Evolutionary conservation across 768 basidiomycete species (phyloP).

Genomic region (Arthromyces matolae): DNA sequence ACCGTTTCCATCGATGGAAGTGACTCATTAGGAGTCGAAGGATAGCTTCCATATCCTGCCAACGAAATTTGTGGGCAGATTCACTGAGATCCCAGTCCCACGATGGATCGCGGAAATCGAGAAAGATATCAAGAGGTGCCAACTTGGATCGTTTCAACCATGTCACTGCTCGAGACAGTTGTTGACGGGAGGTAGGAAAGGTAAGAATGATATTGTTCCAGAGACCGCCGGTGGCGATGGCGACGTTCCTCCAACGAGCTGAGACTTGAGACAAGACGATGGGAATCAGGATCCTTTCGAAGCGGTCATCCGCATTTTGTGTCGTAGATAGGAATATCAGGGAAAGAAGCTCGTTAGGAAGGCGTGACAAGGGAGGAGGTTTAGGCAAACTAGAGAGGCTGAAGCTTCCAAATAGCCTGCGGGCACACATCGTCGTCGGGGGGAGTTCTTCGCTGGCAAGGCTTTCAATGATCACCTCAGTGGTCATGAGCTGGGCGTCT

Average conservation of each 20-base stretch:
- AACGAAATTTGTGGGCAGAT: constrained; percentile 39
- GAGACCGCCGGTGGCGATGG: constrained; percentile 40
- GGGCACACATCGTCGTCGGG: constrained; percentile 11
- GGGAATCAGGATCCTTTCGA: constrained; percentile 24
- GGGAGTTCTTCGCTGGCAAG: constrained; percentile 14
- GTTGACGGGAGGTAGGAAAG: constrained; percentile 36
- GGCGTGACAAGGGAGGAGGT: constrained; percentile 12
- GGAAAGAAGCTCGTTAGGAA: constrained; percentile 37
- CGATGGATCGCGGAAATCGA: constrained; percentile 56
- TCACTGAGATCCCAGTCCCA: constrained; percentile 52
- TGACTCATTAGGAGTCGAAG: constrained; percentile 44
- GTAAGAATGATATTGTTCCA: constrained; percentile 51
- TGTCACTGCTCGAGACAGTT: constrained; percentile 32
- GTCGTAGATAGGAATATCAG: constrained; percentile 30
- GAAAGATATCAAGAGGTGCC: constrained; percentile 45
- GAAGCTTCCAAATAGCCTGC: constrained; percentile 18
- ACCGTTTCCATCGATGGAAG: constrained; percentile 40
- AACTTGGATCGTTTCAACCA: constrained; percentile 44
- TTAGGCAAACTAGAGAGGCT: constrained; percentile 3
- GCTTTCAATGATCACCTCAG: constrained; percentile 10
- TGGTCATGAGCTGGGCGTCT: neutral
- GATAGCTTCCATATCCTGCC: constrained; percentile 42
- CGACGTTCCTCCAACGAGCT: constrained; percentile 45
- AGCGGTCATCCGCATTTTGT: constrained; percentile 22
- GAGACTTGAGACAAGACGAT: constrained; percentile 46